Evolutionary conservation across 2,329 filamentous ascomycete species (phyloP).

Genomic region (Phialemonium atrogriseum): DNA sequence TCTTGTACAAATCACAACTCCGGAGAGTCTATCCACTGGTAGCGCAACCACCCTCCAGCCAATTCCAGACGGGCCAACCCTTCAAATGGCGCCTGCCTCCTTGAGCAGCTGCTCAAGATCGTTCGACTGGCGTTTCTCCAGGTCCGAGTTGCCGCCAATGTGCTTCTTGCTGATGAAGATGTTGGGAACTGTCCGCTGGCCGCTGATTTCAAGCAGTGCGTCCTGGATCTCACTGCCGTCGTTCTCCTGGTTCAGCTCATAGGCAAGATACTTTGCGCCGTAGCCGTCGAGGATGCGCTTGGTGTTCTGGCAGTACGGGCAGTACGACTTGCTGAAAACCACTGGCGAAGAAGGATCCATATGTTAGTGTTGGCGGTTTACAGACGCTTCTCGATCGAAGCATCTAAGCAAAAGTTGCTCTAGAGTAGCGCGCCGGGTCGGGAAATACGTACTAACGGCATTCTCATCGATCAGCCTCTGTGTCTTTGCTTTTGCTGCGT

Average conservation of each 20-base stretch:
- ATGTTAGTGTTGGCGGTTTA: no score
- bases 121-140: conserved; percentile 54
- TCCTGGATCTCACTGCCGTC: conserved; percentile 79
- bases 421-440: neutral
- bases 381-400: no score
- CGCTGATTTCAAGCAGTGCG: conserved; percentile 70
- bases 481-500: conserved; percentile 74
- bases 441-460: conserved; percentile 57
- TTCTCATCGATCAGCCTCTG: conserved; percentile 85
- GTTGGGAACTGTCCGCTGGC: conserved; percentile 89
- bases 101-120: conserved; percentile 45
- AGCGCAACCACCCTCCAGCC: no score
- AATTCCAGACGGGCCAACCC: neutral
- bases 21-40: no score
- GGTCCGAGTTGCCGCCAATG: conserved; percentile 92
- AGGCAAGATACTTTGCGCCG: conserved; percentile 62
- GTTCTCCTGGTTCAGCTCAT: conserved; percentile 80
- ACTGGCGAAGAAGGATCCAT: conserved; percentile 38
- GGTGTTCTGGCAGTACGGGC: conserved; percentile 78
- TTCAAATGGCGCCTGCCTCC: conserved; percentile 30
- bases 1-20: conserved; percentile 9
- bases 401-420: no score
- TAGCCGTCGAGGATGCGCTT: conserved; percentile 66
- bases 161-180: conserved; percentile 87
- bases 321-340: conserved; percentile 96